Base-by-base conservation (phyloP, 306 rosid genomes). In the Bauhinia variegata region DNA sequence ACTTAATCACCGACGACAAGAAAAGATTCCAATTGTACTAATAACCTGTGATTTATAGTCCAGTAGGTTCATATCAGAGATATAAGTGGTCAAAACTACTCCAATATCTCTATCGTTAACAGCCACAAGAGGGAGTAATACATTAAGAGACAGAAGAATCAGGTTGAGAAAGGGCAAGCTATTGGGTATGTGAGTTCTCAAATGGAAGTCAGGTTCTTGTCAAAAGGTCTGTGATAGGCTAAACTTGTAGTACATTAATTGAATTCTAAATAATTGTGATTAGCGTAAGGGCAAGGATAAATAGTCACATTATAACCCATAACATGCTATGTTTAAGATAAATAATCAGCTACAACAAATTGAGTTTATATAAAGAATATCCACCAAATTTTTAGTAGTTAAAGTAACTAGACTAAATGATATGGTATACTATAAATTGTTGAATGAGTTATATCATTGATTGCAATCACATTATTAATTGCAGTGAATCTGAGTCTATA, bases 131-230 rank as follows among this genome's bases (percentile, higher is more conserved):
- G 53, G 63, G 28, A 14, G 19, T 54, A 68, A 37, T 41, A 42
- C 41, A 36, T 75, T 50, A 71, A 71, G 19, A 54, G 70, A 74
- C 84, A 80, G 23, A 42, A 23, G 33, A 42, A 56, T 48, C 17
- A 46, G 71, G 68, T 37, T 77, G 55, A 69, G 59, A 76, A 64
- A 64, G 73, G 69, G 72, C 12, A 60, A 63, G 30, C 49, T 31
- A 52, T 58, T 68, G 19, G 68, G 36, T 64, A 52, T 46, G 4
- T 37, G 61, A 39, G 48, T 18, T 65, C 56, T 73, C 43, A 7
- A 17, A 73, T 7, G 15, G n/a, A 62, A 57, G 76, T 63, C 49
- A 55, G 63, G 79, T 64, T 71, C 63, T 41, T 65, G 73, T 75
- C 65, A 62, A 37, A n/a, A 61, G 58, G 64, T 53, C 34, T 32